These are phyloP conservation scores for Pestalotiopsis sp. DNA, from an alignment of 2,329 filamentous ascomycete genomes.

Conservation along the genomic window DNA sequence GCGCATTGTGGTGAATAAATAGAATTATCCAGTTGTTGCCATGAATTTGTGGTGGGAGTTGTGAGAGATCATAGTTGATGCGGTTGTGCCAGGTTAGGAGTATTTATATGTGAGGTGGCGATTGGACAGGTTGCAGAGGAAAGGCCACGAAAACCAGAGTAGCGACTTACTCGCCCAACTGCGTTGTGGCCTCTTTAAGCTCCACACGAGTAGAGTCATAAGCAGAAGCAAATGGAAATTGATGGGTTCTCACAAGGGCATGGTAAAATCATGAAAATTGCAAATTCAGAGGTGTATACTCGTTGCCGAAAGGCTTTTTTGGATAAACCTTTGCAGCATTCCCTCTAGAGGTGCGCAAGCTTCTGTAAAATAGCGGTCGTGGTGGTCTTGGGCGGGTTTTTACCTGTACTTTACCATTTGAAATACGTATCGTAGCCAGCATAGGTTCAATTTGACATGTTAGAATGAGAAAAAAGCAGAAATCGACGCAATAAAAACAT, in stretches of 20 bases:
- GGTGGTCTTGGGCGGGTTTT: no score
- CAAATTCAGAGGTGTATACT: background rate
- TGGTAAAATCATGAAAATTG: background rate
- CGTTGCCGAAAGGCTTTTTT: no score
- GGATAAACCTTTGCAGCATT: no score
- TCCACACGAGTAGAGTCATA: background rate
- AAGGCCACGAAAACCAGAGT: constrained; percentile 17
- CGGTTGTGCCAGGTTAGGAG: background rate
- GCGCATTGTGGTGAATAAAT: constrained; percentile 21
- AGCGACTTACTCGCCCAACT: background rate
- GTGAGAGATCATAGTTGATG: background rate
- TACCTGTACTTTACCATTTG: no score
- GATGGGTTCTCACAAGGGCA: background rate
- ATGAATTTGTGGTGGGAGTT: background rate
- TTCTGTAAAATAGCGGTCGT: no score
- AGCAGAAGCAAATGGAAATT: background rate
- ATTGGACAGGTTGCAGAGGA: constrained; percentile 19
- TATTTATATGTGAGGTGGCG: constrained; percentile 14
- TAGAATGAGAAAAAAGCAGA: background rate
- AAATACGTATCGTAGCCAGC: no score
- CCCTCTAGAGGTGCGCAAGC: no score
- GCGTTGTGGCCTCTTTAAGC: background rate
- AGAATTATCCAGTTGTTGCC: background rate
- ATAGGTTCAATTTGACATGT: no score
- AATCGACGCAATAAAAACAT: background rate